A percentile compares a stretch with the other conserved stretches of the same genome.
phyloP scores from a whole-genome alignment of 179 eudicot species.

The Heliamphora pulchella region DNA sequence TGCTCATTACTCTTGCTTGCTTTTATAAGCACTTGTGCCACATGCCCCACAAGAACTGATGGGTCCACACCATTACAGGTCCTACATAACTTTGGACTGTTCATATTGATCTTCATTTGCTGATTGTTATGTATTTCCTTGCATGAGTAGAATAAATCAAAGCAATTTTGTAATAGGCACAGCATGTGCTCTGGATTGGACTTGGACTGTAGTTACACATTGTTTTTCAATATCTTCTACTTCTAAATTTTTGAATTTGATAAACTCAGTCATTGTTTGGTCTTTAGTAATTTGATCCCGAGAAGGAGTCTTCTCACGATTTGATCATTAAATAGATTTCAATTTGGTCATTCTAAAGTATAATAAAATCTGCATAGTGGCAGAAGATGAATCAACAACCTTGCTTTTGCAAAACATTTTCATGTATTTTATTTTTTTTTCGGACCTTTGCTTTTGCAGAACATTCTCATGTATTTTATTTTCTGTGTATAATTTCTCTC shows the following conservation, averaged over 20 bases:
- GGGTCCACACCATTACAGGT: too few species aligned
- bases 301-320: neutral
- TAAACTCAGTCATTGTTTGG: neutral
- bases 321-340: neutral
- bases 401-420: neutral
- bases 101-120: neutral
- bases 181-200: neutral
- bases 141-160: neutral
- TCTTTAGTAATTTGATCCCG: neutral
- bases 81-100: neutral
- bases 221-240: neutral
- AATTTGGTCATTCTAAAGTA: neutral
- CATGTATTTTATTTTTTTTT: neutral
- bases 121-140: neutral
- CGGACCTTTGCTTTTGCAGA: neutral
- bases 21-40: too few species aligned
- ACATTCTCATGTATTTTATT: conserved; percentile 1
- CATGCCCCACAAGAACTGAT: too few species aligned
- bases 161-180: neutral
- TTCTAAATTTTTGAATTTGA: neutral
- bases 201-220: neutral
- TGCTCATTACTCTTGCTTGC: too few species aligned
- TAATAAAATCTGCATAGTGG: neutral
- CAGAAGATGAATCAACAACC: conserved; percentile 8
- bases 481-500: neutral